phyloP scores from a whole-genome alignment of 208 protist species.

The Trypanosoma lewisi region DNA sequence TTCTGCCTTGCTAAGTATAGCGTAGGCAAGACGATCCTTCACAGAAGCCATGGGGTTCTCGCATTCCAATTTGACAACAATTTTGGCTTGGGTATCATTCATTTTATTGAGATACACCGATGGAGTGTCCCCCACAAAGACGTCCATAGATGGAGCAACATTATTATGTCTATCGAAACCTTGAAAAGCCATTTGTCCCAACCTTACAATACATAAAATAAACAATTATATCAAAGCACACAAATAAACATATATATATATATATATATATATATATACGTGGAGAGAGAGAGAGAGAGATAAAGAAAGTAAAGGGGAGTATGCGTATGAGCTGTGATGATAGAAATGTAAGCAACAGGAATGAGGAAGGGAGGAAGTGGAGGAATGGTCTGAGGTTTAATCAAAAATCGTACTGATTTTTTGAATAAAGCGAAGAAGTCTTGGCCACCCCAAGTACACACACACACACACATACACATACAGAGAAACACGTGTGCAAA shows the following conservation, averaged over 20 bases:
- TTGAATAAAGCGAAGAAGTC: no score
- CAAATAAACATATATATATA: slow-evolving; percentile 7
- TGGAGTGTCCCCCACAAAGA: slow-evolving; percentile 90
- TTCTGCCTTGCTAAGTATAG: slow-evolving; percentile 84
- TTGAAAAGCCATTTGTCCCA: slow-evolving; percentile 12
- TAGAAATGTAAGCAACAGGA: no score
- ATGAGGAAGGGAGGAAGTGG: no score
- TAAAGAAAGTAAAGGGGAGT: no score
- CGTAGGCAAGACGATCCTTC: slow-evolving; percentile 84
- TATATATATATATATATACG: slow-evolving; percentile 4
- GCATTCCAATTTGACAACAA: slow-evolving; percentile 85
- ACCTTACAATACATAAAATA: background rate
- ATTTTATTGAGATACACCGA: slow-evolving; percentile 83
- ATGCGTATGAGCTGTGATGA: no score
- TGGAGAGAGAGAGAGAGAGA: background rate
- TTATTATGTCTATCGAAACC: slow-evolving; percentile 54
- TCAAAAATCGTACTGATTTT: no score
- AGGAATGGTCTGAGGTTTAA: no score
- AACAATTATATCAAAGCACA: background rate
- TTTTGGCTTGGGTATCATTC: slow-evolving; percentile 72
- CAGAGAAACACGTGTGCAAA: no score
- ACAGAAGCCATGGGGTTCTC: slow-evolving; percentile 85
- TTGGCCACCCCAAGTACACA: no score
- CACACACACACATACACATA: no score
- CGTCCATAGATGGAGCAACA: slow-evolving; percentile 64